Percentiles rank a stretch among this genome's conserved stretches.
These are phyloP conservation scores for Fomes fomentarius DNA, from an alignment of 1,284 basidiomycete genomes.

Conservation along the genomic window DNA sequence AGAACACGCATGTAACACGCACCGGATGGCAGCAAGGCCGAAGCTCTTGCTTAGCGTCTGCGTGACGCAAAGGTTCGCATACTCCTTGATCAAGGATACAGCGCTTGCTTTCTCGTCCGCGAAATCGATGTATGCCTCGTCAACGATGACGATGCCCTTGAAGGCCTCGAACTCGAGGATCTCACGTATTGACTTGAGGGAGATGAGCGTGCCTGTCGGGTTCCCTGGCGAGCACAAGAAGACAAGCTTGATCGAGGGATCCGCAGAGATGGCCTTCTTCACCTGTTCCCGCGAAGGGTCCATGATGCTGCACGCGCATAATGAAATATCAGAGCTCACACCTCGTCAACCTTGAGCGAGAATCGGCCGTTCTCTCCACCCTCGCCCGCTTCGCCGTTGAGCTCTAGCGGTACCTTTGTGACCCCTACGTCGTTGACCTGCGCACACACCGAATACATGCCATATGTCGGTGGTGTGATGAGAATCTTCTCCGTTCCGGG, in stretches of 20 bases:
- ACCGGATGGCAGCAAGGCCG: constrained; percentile 94
- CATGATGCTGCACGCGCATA: not conserved
- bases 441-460: constrained; percentile 96
- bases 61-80: constrained; percentile 90
- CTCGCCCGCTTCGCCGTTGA: constrained; percentile 59
- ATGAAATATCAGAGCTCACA: constrained; percentile 41
- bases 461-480: constrained; percentile 94
- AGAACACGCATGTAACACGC: constrained; percentile 3
- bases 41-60: constrained; percentile 98
- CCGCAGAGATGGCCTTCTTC: constrained; percentile 65
- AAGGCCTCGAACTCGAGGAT: constrained; percentile 83
- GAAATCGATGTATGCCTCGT: constrained; percentile 99
- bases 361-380: constrained; percentile 79
- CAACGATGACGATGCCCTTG: constrained; percentile 92
- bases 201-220: constrained; percentile 90
- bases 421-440: constrained; percentile 93
- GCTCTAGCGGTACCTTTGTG: constrained; percentile 79
- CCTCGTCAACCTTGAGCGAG: constrained; percentile 75
- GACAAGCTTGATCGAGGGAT: constrained; percentile 86
- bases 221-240: constrained; percentile 98
- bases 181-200: constrained; percentile 70
- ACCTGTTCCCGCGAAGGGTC: constrained; percentile 50
- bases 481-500: constrained; percentile 85
- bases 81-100: constrained; percentile 74
- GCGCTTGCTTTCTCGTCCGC: constrained; percentile 68